Base-by-base conservation (phyloP, 1,284 basidiomycete species). In the Ceratobasidium sp. region DNA sequence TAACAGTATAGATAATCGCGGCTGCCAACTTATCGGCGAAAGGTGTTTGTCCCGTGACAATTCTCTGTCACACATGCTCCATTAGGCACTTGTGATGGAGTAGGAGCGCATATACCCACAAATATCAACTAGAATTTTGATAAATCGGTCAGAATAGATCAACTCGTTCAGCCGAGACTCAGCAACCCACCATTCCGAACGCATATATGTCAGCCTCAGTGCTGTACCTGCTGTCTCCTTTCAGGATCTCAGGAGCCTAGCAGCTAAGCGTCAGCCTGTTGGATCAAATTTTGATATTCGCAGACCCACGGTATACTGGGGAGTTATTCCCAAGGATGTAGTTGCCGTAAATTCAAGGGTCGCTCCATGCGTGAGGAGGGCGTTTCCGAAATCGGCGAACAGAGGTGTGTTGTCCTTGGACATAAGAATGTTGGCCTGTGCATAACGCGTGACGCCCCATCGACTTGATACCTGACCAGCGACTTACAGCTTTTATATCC, bases 321-420 rank as follows among this genome's bases (percentile, higher is more conserved):
- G 20, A 33, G 71, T 46, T 2, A 27, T 41, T 38, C 16, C 16
- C 20, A 41, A 41, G 12, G 64, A 38, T 6, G 66, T 38, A 7
- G 64, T 76, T 38, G 35, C 2, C 6, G 64, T 55, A 41, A 76
- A 67, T n/a, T 48, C 20, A 30, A 76, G 64, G 0, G 64, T 65
- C 20, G 38, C 18, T 12, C 30, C 23, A 27, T 59, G 5, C 35
- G 27, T 48, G 12, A 76, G 23, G 23, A 65, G 50, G 7, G 74
- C 74, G 55, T 54, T 76, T 16, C 74, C 74, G 59, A 76, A 76
- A 48, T 76, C 74, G 38, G 41, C 41, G 14, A 76, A 50, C 64
- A 66, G 38, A 2, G 52, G 35, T 20, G 20, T 2, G 10, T 35
- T 35, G 5, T 48, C 16, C 12, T 76, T 54, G 18, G 74, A 76